These are phyloP conservation scores for Saitozyma podzolica DNA, from an alignment of 768 basidiomycete species.

Conservation along the genomic window DNA sequence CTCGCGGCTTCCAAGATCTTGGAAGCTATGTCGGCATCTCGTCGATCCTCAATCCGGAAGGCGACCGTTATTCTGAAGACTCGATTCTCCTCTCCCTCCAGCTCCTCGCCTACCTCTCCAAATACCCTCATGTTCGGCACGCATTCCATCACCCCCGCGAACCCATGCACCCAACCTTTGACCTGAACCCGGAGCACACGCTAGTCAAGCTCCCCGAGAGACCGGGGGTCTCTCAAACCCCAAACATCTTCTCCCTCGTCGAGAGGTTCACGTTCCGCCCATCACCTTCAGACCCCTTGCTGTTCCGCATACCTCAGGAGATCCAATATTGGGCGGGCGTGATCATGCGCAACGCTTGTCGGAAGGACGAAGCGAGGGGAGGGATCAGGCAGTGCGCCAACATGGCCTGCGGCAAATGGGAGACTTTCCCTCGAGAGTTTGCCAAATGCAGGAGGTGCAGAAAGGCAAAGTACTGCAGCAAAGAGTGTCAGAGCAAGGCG, in stretches of 20 bases:
- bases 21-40: conserved; percentile 45
- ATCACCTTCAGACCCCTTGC: conserved; percentile 72
- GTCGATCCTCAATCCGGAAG: conserved; percentile 39
- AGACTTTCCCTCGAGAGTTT: conserved; percentile 86
- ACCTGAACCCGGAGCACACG: conserved; percentile 23
- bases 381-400: conserved; percentile 98
- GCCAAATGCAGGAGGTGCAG: conserved; percentile 93
- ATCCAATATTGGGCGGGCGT: conserved; percentile 99
- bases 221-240: conserved; percentile 48
- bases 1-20: conserved; percentile 50
- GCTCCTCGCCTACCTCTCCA: conserved; percentile 91
- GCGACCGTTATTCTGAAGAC: conserved; percentile 74
- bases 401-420: conserved; percentile 97
- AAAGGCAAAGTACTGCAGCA: conserved; percentile 98
- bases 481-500: conserved; percentile 92
- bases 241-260: conserved; percentile 91
- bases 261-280: conserved; percentile 96
- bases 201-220: conserved; percentile 42
- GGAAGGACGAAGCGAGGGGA: conserved; percentile 89
- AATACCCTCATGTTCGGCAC: conserved; percentile 94
- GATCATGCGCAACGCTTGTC: conserved; percentile 99
- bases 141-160: conserved; percentile 81
- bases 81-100: conserved; percentile 88
- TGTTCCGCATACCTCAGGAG: conserved; percentile 73
- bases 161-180: conserved; percentile 50